These are phyloP conservation scores for Dittrichia graveolens DNA, from an alignment of 129 eudicot species.

Conservation along the genomic window DNA sequence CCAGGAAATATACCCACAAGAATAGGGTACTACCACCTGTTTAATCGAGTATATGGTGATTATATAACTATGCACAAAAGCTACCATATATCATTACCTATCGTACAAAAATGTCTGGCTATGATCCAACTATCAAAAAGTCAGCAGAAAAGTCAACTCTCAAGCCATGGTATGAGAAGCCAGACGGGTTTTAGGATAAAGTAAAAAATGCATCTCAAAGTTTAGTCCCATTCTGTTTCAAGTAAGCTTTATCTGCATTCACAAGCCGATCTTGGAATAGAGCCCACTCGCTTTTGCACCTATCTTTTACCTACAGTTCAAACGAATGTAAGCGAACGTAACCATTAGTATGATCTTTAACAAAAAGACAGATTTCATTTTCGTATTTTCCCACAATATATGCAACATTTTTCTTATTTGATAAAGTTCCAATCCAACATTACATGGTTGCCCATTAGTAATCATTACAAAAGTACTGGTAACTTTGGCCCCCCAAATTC, in stretches of 20 bases:
- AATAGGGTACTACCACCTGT: slow-evolving; percentile 15
- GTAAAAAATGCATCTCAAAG: slow-evolving; percentile 21
- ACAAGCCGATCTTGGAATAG: slow-evolving; percentile 63
- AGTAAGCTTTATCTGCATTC: slow-evolving; percentile 67
- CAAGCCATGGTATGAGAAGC: slow-evolving; percentile 13
- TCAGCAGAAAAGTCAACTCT: slow-evolving; percentile 17
- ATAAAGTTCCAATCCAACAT: background rate
- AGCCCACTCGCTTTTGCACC: slow-evolving; percentile 76
- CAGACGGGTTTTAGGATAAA: slow-evolving; percentile 12
- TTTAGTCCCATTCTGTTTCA: slow-evolving; percentile 35
- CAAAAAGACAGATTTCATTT: background rate
- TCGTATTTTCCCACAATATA: background rate
- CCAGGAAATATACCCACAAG: background rate
- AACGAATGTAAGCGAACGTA: background rate
- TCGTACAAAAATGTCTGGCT: slow-evolving; percentile 29
- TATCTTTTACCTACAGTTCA: slow-evolving; percentile 57
- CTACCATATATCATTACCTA: slow-evolving; percentile 27
- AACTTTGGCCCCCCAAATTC: no score
- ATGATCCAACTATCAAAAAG: slow-evolving; percentile 4
- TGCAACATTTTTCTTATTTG: background rate
- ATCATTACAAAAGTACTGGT: background rate
- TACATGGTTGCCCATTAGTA: no score
- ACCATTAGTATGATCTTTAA: background rate
- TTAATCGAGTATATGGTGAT: slow-evolving; percentile 17
- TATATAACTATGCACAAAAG: slow-evolving; percentile 23